Evolutionary conservation across 2,329 filamentous ascomycete genomes (phyloP), one percentile per base, ranked within the genome.

Genomic region (Ceratocystis papillata): DNA sequence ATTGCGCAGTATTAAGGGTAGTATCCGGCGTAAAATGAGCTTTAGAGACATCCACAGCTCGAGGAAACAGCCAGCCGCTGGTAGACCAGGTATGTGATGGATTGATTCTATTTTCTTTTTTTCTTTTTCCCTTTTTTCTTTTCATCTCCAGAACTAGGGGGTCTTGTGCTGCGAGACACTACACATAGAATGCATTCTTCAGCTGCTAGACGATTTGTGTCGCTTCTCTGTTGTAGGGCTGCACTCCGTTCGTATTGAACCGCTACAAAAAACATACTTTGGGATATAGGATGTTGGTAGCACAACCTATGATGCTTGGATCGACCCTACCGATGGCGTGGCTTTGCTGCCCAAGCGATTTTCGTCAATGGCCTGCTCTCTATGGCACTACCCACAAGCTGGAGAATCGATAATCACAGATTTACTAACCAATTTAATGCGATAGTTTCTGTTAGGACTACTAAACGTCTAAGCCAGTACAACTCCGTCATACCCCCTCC

Each of bases 401-500:
- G 37, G 5, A 41, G 37, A 15, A 41, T 41, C 10, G 3, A 15
- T 5, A 70, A 69, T 66, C 64, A 45, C 57, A 28, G 25, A 66
- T 66, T 28, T 61, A 67, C 63, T 65, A 59, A 65, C 53, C 1
- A 63, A 33, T 71, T 70, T 62, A 69, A 5, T 45, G 44, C 10
- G 12, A 6, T 64, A 83, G 82, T 81, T 68, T 85, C 82, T 59
- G 77, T 85, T 69, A 87, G 92, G 71, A 96, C 92, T 4, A 87
- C 92, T 46, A 94, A 86, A 77, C 85, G 94, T 71, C 79, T 97
- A 70, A 97, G 93, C 76, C 96, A 96, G 74, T 99, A 99, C 77
- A 97, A 97, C 75, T 96, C 94, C 0, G 94, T 99, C 64, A 97
- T 99, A 65, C 94, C 94, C 15, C 86, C 86, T 1, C 94, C 94